Base-by-base conservation (phyloP, 2,329 filamentous ascomycete species). In the Arthrobotrys sphaeroides region DNA sequence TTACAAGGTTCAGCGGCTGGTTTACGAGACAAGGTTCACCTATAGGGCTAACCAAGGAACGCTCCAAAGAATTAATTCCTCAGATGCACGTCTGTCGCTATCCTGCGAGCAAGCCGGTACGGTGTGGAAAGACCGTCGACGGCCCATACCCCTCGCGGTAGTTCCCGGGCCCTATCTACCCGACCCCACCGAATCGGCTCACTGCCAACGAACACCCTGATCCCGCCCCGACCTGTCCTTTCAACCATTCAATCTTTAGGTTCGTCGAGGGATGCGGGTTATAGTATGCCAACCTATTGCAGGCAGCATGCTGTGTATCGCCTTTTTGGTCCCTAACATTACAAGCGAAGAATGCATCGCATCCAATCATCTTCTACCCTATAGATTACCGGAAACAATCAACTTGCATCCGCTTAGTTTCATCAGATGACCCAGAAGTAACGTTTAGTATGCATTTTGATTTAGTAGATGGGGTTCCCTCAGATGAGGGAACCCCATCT, bases 331-430 rank as follows among this genome's bases (percentile, higher is more conserved):
- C 49, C 40, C 45, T 73, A 57, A 45, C 53, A 28, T 61, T 43
- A 36, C 64, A 74, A 68, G 70, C 69, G 69, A 74, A 73, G 20
- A 24, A 62, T 26, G 47, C 31, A 49, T 67, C 53, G 26, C 55
- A 49, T 33, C 69, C 70, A 74, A 74, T 74, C 70, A 74, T 55
- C 26, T 53, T 62, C 28, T 28, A 61, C 62, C 60, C 62, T 53
- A 59, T n/a, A 57, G 61, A 43, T 26, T 59, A 65, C 65, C 69
- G 69, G 69, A 73, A 66, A 73, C 61, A 66, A 73, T 51, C 26
- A 65, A 43, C 67, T 57, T 72, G 67, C 67, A 65, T 73, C 68
- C 68, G 68, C 60, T 66, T 62, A 53, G 61, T 66, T 67, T 59
- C 49, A 66, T 65, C 66, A 70, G 45, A 70, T 70, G 66, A 70